phyloP scores from a whole-genome alignment of 2,329 filamentous ascomycete genomes.

The Cercospora sp. region DNA sequence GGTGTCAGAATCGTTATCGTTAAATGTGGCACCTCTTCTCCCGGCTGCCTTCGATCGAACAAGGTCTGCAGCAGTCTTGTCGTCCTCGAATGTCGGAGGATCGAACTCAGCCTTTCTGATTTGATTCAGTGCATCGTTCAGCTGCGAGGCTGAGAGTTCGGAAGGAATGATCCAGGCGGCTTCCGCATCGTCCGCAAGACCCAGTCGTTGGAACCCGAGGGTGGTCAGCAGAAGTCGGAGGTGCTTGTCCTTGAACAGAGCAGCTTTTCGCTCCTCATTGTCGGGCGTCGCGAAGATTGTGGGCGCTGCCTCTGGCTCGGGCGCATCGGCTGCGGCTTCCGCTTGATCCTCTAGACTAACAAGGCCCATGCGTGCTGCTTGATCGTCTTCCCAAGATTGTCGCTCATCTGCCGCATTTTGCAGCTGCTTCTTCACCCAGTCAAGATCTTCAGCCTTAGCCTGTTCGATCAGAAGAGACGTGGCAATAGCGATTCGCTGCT shows the following conservation, averaged over 20 bases:
- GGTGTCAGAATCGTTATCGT: slow-evolving; percentile 58
- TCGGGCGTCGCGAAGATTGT: slow-evolving; percentile 62
- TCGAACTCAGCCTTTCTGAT: slow-evolving; percentile 78
- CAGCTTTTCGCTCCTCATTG: slow-evolving; percentile 64
- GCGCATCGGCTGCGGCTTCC: slow-evolving; percentile 18
- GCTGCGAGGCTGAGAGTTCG: slow-evolving; percentile 60
- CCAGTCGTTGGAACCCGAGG: slow-evolving; percentile 66
- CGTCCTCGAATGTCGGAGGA: slow-evolving; percentile 75
- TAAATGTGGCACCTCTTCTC: slow-evolving; percentile 54
- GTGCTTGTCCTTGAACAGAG: slow-evolving; percentile 87
- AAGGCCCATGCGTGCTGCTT: slow-evolving; percentile 54
- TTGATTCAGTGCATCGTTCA: slow-evolving; percentile 68
- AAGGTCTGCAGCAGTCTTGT: slow-evolving; percentile 71
- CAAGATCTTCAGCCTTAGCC: slow-evolving; percentile 71
- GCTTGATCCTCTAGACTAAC: slow-evolving; percentile 35
- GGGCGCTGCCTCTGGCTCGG: slow-evolving; percentile 46
- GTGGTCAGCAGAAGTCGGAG: slow-evolving; percentile 81
- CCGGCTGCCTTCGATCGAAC: slow-evolving; percentile 68
- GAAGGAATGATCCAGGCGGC: slow-evolving; percentile 77
- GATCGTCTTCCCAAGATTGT: slow-evolving; percentile 72
- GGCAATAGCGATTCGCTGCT: slow-evolving; percentile 71
- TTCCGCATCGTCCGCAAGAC: slow-evolving; percentile 69
- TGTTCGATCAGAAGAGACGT: slow-evolving; percentile 79
- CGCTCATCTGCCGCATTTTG: slow-evolving; percentile 69
- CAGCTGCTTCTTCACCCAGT: slow-evolving; percentile 77